A percentile compares a stretch with the other conserved stretches of the same genome.
Evolutionary conservation across 2,329 filamentous ascomycete genomes (phyloP).

Genomic region (Fusarium longipes): DNA sequence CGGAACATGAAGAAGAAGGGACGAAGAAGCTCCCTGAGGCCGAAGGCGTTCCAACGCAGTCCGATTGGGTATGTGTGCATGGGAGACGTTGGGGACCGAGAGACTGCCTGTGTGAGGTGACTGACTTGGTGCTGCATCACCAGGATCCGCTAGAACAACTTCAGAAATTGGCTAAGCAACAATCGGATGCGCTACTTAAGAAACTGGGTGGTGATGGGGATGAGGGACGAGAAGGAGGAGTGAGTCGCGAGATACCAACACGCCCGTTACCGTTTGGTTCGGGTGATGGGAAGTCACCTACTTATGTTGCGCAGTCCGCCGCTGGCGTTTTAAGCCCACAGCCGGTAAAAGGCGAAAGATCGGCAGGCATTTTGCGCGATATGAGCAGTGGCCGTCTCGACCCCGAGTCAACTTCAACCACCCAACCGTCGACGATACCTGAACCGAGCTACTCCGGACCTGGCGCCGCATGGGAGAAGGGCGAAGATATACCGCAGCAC

Average conservation of each 20-base stretch:
- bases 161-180: slow-evolving; percentile 74
- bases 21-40: slow-evolving; percentile 75
- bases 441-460: slow-evolving; percentile 63
- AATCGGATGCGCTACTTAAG: slow-evolving; percentile 70
- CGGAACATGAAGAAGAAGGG: slow-evolving; percentile 60
- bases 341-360: slow-evolving; percentile 56
- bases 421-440: slow-evolving; percentile 48
- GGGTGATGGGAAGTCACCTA: slow-evolving; percentile 52
- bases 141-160: slow-evolving; percentile 79
- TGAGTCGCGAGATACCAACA: slow-evolving; percentile 59
- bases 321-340: slow-evolving; percentile 54
- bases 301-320: slow-evolving; percentile 45
- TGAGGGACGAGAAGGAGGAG: slow-evolving; percentile 44
- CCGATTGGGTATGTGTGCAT: slow-evolving; percentile 91
- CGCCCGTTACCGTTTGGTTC: slow-evolving; percentile 66
- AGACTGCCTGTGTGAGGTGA: slow-evolving; percentile 66
- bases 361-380: slow-evolving; percentile 51
- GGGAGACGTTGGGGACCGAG: slow-evolving; percentile 60
- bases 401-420: slow-evolving; percentile 16
- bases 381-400: slow-evolving; percentile 43
- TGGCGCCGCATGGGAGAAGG: slow-evolving; percentile 63
- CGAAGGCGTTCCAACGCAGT: slow-evolving; percentile 85
- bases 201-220: slow-evolving; percentile 57
- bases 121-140: slow-evolving; percentile 62
- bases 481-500: slow-evolving; percentile 54